Conservation (phyloP, 2,329 filamentous ascomycete species). For the Phoma sp. region DNA sequence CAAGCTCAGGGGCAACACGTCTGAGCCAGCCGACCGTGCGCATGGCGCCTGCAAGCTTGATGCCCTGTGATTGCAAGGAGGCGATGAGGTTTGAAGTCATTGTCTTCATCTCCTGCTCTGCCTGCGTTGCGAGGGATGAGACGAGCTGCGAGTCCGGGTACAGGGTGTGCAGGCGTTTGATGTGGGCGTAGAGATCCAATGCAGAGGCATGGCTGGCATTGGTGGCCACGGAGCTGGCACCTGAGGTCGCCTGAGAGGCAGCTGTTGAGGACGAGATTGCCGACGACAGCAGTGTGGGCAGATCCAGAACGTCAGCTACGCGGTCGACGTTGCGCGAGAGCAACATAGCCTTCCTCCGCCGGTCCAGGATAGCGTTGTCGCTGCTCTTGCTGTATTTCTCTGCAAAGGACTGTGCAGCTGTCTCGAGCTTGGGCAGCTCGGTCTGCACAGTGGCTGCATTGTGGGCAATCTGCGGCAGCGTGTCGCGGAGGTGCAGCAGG, state of each 20-base stretch:
- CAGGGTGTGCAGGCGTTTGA: constrained; percentile 80
- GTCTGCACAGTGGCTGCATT: constrained; percentile 71
- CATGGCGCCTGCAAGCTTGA: constrained; percentile 90
- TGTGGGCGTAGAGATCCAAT: constrained; percentile 90
- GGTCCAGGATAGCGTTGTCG: constrained; percentile 67
- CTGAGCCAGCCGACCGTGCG: constrained; percentile 91
- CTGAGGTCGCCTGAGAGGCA: constrained; percentile 51
- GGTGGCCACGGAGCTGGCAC: constrained; percentile 42
- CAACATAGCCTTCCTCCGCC: constrained; percentile 79
- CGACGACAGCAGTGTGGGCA: constrained; percentile 83
- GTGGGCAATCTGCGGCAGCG: constrained; percentile 72
- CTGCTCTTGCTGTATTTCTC: constrained; percentile 79
- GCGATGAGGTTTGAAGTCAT: constrained; percentile 85
- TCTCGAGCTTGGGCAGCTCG: constrained; percentile 79
- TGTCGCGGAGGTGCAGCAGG: constrained; percentile 73
- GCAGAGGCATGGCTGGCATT: constrained; percentile 84
- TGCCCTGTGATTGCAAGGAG: constrained; percentile 74
- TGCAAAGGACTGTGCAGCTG: constrained; percentile 79
- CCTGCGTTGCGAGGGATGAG: constrained; percentile 73
- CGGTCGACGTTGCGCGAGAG: constrained; percentile 87
- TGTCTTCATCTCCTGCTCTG: constrained; percentile 84
- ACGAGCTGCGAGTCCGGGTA: constrained; percentile 82
- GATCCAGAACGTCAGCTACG: constrained; percentile 86
- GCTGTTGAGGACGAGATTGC: constrained; percentile 67
- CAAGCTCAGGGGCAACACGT: constrained; percentile 81